Base-by-base conservation (phyloP, 2,329 filamentous ascomycete species). In the Helminthosporium solani region DNA sequence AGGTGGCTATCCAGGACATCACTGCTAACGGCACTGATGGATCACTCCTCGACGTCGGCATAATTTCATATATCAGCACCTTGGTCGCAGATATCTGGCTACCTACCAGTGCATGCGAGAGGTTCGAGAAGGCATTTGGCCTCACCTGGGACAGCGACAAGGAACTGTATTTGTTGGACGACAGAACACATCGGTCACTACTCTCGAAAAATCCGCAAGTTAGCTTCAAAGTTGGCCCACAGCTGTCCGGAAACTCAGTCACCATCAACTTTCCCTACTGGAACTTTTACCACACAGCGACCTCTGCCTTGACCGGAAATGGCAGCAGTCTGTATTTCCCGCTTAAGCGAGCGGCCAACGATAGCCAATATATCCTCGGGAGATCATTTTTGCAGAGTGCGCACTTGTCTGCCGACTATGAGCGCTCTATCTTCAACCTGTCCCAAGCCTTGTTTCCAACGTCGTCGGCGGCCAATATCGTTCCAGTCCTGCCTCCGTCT, bases 361-460 rank as follows among this genome's bases (percentile, higher is more conserved):
- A 70, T 16, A 63, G 53, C 2, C 65, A 71, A 45, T 71, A 70
- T 45, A 53, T 66, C 0, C 58, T 74, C 8, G 71, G 71, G 2
- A 61, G 71, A 8, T 59, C 70, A 1, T 72, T 74, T 33, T 52
- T 74, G 12, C 70, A 73, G 47, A 70, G 71, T 44, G 70, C 70
- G n/a, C 68, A 74, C 49, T 34, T 74, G 7, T 61, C 69, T 4
- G 66, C 64, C 1, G 66, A 74, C 35, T 72, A 70, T 43, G 70
- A 61, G 25, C 55, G 59, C 5, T 53, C 52, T 19, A 53, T 34
- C 2, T 63, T 64, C 52, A 64, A 59, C 35, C 25, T 64, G 8
- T 61, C 58, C 2, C 78, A 83, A 55, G 81, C 81, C 57, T 59
- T 40, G 79, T 82, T 58, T 76, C 81, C n/a, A 53, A 70, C 37